Base-by-base conservation (phyloP, 2,329 filamentous ascomycete genomes). In the Dactylellina parvicollis region DNA sequence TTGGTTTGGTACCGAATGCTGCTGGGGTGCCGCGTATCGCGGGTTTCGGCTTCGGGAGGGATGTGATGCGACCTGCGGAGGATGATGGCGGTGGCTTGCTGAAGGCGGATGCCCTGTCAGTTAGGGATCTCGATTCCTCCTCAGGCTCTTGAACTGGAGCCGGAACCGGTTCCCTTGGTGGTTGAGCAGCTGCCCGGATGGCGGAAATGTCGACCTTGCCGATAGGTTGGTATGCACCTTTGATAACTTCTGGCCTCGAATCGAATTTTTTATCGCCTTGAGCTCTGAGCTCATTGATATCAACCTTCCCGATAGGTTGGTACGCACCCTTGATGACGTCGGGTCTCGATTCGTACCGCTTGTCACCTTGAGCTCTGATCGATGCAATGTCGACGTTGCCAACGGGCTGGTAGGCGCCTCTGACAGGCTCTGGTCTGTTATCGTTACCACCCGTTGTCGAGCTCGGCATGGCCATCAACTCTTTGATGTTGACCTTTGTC, bases 121-220 rank as follows among this genome's bases (percentile, higher is more conserved):
- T 84, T 8, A 96, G 82, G 8, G 88, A 87, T 78, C 85, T 89
- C 9, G 87, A 84, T 60, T 82, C 80, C 49, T 86, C 83, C 5
- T 86, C 82, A 16, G 81, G 79, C 34, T 81, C 77, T 55, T 76
- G 77, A 12, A 82, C 80, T 36, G 79, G 78, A 69, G 14, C 79
- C 76, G 22, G 79, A 80, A 54, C 79, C 7, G 36, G 12, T 3
- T 78, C 78, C 26, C 82, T 80, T 50, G 86, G 86, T 75, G 87
- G 90, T 81, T 95, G 91, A 4, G 92, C 90, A 81, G 88, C 90
- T 20, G 94, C 90, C 75, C 92, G 88, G 79, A 99, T 97, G 20
- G 94, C 93, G 44, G 92, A 92, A 81, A 99, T 98, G 77, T 99
- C 95, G 8, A 99, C 94, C 82, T 97, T 98, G 49, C 95, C 95